phyloP scores from a whole-genome alignment of 352 stramenopile species.

The Pythium aphanidermatum region DNA sequence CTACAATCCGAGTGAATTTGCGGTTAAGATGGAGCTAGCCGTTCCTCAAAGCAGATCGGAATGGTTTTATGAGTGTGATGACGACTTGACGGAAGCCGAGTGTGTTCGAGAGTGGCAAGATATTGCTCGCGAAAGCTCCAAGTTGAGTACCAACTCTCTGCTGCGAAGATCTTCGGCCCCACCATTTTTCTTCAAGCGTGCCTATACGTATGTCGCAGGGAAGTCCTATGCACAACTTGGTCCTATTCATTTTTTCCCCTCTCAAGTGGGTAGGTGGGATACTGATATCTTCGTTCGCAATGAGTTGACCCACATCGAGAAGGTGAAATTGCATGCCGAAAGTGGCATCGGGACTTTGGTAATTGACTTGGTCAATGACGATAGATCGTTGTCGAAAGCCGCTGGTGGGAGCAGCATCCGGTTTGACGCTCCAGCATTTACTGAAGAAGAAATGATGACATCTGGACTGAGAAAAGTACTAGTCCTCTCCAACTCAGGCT shows the following conservation, averaged over 20 bases:
- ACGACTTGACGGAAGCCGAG: slow-evolving; percentile 17
- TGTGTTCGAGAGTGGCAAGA: slow-evolving; percentile 37
- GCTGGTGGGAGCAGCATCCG: too few species aligned
- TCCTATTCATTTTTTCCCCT: slow-evolving; percentile 61
- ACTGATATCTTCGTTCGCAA: slow-evolving; percentile 49
- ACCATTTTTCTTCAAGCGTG: slow-evolving; percentile 16
- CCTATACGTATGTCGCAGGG: slow-evolving; percentile 10
- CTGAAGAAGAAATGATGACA: too few species aligned
- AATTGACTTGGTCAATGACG: slow-evolving; percentile 2
- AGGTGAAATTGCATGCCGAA: slow-evolving; percentile 25
- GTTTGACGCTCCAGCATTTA: too few species aligned
- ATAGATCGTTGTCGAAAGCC: too few species aligned
- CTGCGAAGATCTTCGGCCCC: slow-evolving; percentile 53
- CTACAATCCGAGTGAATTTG: slow-evolving; percentile 41
- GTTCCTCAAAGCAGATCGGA: slow-evolving; percentile 25
- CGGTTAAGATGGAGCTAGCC: slow-evolving; percentile 44
- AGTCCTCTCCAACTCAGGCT: too few species aligned
- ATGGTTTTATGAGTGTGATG: slow-evolving; percentile 44
- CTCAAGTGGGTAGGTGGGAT: slow-evolving; percentile 23
- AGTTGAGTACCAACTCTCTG: too few species aligned
- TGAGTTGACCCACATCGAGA: slow-evolving; percentile 60
- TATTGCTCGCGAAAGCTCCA: slow-evolving; percentile 21
- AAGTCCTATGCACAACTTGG: slow-evolving; percentile 29
- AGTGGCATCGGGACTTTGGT: slow-evolving; percentile 36
- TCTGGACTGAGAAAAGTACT: too few species aligned